These are phyloP conservation scores for Flammula alnicola DNA, from an alignment of 1,284 basidiomycete species.

Conservation along the genomic window DNA sequence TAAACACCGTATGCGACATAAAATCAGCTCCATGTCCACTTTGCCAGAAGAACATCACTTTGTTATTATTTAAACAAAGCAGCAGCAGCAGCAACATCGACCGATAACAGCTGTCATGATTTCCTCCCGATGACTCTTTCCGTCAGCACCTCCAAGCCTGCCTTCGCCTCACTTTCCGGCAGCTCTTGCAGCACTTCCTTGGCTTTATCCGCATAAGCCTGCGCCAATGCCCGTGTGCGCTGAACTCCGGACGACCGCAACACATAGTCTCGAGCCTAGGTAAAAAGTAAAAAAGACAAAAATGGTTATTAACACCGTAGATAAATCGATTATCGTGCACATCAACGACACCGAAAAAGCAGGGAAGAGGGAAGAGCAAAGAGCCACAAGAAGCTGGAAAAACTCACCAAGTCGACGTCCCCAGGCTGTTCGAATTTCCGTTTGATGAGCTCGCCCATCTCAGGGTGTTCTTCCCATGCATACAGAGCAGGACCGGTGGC, in stretches of 20 bases:
- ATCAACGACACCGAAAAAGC: too few species aligned
- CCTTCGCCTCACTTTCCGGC: slow-evolving; percentile 84
- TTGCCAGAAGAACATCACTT: too few species aligned
- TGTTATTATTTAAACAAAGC: too few species aligned
- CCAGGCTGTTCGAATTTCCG: slow-evolving; percentile 87
- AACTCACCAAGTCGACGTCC: slow-evolving; percentile 83
- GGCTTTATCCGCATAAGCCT: slow-evolving; percentile 79
- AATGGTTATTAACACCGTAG: too few species aligned
- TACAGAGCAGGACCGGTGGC: slow-evolving; percentile 95
- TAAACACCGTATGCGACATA: too few species aligned
- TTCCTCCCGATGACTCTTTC: slow-evolving; percentile 47
- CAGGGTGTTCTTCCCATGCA: slow-evolving; percentile 92
- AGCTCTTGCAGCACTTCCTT: slow-evolving; percentile 71
- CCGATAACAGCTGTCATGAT: slow-evolving; percentile 22
- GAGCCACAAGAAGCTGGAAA: not conserved
- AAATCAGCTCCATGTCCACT: too few species aligned
- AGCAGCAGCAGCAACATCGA: too few species aligned
- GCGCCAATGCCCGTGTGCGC: slow-evolving; percentile 81
- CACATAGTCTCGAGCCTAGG: slow-evolving; percentile 80
- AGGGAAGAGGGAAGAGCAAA: too few species aligned
- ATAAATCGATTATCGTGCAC: too few species aligned
- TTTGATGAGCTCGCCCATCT: slow-evolving; percentile 85
- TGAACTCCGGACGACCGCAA: slow-evolving; percentile 81
- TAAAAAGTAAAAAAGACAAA: not conserved
- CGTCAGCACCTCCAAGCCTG: slow-evolving; percentile 70